These are phyloP conservation scores for Diplotaxis tenuifolia DNA, from an alignment of 345 rosid species.

Conservation along the genomic window DNA sequence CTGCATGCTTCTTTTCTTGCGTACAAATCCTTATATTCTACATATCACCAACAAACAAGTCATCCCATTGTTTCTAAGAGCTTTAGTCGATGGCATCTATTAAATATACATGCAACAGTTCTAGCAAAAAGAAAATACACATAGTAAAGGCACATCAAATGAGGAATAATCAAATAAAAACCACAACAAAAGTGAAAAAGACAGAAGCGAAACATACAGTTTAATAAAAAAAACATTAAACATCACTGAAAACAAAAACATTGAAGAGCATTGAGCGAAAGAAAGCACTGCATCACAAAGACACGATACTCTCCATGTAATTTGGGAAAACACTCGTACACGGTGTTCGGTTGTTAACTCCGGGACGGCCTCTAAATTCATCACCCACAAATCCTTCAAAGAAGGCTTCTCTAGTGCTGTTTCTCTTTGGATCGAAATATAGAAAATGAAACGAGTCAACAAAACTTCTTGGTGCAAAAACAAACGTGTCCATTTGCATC, in stretches of 20 bases:
- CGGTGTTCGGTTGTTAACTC: too few species aligned
- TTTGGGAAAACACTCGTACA: not conserved
- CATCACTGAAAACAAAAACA: not conserved
- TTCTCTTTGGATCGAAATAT: not conserved
- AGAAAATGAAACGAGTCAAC: not conserved
- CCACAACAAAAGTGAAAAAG: too few species aligned
- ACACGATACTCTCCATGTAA: constrained; percentile 4
- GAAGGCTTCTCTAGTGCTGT: not conserved
- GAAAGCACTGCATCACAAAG: not conserved
- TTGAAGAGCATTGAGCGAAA: not conserved
- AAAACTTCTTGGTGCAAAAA: not conserved
- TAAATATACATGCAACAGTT: too few species aligned
- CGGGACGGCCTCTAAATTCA: not conserved
- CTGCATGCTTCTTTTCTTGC: too few species aligned
- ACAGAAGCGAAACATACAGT: not conserved
- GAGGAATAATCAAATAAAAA: too few species aligned
- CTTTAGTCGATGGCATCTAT: too few species aligned
- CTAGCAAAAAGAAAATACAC: too few species aligned
- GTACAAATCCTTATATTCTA: too few species aligned
- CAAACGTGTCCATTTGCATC: not conserved
- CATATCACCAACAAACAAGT: too few species aligned
- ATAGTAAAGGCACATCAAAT: too few species aligned
- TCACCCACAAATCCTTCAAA: not conserved
- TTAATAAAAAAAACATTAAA: not conserved
- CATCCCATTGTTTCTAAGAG: too few species aligned